These are phyloP conservation scores for Penicillium paneum DNA, from an alignment of 2,329 filamentous ascomycete species.

Conservation along the genomic window DNA sequence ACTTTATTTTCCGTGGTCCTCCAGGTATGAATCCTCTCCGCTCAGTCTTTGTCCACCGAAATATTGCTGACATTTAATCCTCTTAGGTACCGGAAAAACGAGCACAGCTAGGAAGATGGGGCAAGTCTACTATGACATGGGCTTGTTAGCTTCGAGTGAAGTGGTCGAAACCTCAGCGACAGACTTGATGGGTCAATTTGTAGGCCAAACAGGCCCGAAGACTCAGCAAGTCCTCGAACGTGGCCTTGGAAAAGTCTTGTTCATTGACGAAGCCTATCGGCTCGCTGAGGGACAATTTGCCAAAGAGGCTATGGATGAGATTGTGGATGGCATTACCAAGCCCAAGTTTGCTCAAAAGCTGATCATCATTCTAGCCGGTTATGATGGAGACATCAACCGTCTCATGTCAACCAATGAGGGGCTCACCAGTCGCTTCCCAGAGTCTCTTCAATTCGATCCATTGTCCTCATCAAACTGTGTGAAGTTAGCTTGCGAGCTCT, in stretches of 20 bases:
- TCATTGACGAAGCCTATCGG: slow-evolving; percentile 71
- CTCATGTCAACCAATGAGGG: slow-evolving; percentile 62
- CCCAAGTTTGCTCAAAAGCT: slow-evolving; percentile 58
- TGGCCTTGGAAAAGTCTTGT: slow-evolving; percentile 63
- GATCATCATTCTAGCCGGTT: slow-evolving; percentile 67
- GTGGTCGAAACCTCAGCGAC: slow-evolving; percentile 66
- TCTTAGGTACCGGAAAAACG: slow-evolving; percentile 66
- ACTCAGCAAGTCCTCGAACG: slow-evolving; percentile 59
- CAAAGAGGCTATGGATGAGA: slow-evolving; percentile 53
- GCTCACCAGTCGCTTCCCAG: slow-evolving; percentile 63
- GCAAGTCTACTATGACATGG: slow-evolving; percentile 71
- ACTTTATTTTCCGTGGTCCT: slow-evolving; percentile 65
- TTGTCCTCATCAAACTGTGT: slow-evolving; percentile 48
- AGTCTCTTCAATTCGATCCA: slow-evolving; percentile 55
- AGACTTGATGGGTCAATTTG: slow-evolving; percentile 65
- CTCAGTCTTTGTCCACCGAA: background rate
- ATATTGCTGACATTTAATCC: background rate
- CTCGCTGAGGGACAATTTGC: slow-evolving; percentile 58
- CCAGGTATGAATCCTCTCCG: slow-evolving; percentile 50
- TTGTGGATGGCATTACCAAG: slow-evolving; percentile 55
- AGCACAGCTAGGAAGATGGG: slow-evolving; percentile 72
- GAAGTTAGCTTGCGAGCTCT: slow-evolving; percentile 40
- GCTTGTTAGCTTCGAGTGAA: slow-evolving; percentile 58
- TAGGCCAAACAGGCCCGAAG: slow-evolving; percentile 69
- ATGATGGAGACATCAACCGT: slow-evolving; percentile 62